Base-by-base conservation (phyloP, 2,329 filamentous ascomycete species). In the Scedosporium boydii region DNA sequence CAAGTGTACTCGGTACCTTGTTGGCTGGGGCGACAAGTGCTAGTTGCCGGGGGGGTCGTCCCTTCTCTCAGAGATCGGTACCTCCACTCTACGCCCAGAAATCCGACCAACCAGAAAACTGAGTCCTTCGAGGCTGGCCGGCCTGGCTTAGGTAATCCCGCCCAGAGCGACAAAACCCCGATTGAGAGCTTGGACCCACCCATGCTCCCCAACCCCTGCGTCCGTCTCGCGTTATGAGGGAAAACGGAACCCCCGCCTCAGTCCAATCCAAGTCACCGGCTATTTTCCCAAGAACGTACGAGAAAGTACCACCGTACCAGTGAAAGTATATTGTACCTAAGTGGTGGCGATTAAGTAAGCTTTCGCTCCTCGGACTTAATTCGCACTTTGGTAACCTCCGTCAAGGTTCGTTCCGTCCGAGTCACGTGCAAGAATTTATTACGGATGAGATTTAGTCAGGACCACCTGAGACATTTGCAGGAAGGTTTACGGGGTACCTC, bases 1-100 rank as follows among this genome's bases (percentile, higher is more conserved):
- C 59, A 7, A 6, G 18, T 18, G 59, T 60, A 60, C 59, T 34
- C 26, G 26, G 23, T 51, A 51, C 44, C 34, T 48, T 53, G 59
- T 60, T 53, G 59, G 44, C 59, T 60, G 59, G 59, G 58, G 59
- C 38, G 23, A 44, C 23, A 42, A 16, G 41, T 51, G 44, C 44
- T 38, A 60, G 44, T 60, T 60, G 59, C 59, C 59, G 44, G 59
- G 58, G 59, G 34, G 59, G 34, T 34, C 59, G n/a, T 60, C 23
- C 26, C 44, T 60, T 53, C 58, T 51, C 34, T 18, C 14, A 46
- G 38, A 59, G 38, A 38, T 41, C 27, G 44, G 59, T 44, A 53
- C 42, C 16, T 51, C 18, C 59, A 27, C 23, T 38, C 26, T 53
- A n/a, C 59, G 34, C 51, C 51, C 23, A 55, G 51, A 26, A 27